Evolutionary conservation across 768 basidiomycete genomes (phyloP).

Genomic region (Podaxis rugospora): DNA sequence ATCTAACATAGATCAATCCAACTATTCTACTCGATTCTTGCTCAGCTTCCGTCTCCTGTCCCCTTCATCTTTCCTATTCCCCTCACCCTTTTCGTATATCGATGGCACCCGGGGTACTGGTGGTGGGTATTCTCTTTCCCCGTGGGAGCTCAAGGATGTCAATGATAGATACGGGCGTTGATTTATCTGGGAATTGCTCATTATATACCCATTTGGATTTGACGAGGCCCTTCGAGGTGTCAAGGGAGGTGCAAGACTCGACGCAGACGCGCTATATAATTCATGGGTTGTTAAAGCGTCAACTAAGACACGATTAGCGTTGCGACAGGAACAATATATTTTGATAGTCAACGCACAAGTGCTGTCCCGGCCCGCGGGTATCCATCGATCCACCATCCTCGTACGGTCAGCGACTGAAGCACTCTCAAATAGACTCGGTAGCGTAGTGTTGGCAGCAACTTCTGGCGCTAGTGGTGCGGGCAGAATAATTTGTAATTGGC

Average conservation of each 20-base stretch:
- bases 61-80: neutral
- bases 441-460: conserved; percentile 1
- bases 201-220: neutral
- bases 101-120: conserved; percentile 15
- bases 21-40: conserved; percentile 4
- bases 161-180: neutral
- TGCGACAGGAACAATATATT: neutral
- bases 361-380: conserved; percentile 10
- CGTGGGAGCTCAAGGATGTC: neutral
- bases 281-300: neutral
- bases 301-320: neutral
- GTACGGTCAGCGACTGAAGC: conserved; percentile 12
- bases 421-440: neutral
- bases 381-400: conserved; percentile 25
- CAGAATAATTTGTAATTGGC: conserved; percentile 61
- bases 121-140: neutral
- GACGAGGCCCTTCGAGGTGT: neutral
- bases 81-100: conserved; percentile 8
- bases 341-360: neutral
- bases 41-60: neutral
- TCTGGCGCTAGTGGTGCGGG: conserved; percentile 57
- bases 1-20: neutral
- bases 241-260: neutral
- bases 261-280: neutral
- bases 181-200: neutral